phyloP scores from a whole-genome alignment of 2,329 filamentous ascomycete genomes.

The Sarocladiaceae sp. region DNA sequence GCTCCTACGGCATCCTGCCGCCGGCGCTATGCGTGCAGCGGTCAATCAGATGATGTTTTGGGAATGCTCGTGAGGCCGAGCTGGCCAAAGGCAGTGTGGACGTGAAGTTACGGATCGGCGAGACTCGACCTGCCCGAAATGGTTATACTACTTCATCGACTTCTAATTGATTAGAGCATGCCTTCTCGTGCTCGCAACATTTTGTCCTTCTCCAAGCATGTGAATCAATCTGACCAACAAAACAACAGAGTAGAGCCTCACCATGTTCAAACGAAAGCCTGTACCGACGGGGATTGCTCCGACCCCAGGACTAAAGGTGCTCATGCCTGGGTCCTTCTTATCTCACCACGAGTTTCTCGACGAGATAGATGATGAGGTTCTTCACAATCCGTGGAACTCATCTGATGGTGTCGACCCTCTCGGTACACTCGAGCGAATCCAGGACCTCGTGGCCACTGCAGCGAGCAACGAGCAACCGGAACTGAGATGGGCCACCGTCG shows the following conservation, averaged over 20 bases:
- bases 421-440: neutral
- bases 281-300: neutral
- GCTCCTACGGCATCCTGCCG: neutral
- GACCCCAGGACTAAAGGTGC: slow-evolving; percentile 4
- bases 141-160: neutral
- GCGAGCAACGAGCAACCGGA: slow-evolving; percentile 17
- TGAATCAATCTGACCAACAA: too few relatives aligned
- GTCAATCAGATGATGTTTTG: neutral
- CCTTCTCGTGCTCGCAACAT: neutral
- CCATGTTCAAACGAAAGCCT: neutral
- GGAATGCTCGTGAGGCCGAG: neutral
- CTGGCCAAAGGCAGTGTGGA: neutral
- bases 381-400: neutral
- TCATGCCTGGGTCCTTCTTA: slow-evolving; percentile 25
- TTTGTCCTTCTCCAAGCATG: too few relatives aligned
- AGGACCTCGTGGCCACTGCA: neutral
- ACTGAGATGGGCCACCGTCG: slow-evolving; percentile 24
- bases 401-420: neutral
- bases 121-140: neutral
- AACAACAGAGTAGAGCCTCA: neutral
- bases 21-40: too few relatives aligned
- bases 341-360: slow-evolving; percentile 23
- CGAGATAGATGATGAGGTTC: neutral
- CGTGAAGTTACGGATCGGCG: neutral
- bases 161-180: neutral